phyloP scores from a whole-genome alignment of 2,329 filamentous ascomycete genomes.

The Diplodia corticola region DNA sequence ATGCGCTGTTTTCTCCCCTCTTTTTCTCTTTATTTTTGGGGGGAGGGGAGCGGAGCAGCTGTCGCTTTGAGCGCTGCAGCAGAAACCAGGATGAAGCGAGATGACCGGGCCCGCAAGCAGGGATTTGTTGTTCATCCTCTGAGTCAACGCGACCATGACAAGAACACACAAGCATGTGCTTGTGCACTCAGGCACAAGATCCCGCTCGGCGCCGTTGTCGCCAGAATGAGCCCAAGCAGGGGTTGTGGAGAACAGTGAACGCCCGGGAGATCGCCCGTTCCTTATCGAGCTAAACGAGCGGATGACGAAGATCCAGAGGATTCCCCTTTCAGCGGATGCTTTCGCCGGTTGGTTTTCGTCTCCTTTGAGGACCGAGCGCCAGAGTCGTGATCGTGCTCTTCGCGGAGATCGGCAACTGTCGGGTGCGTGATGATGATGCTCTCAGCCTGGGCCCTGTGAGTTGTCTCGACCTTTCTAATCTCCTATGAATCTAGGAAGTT shows the following conservation, averaged over 20 bases:
- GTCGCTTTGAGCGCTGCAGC: neutral
- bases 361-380: neutral
- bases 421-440: neutral
- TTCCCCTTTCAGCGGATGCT: neutral
- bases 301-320: neutral
- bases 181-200: neutral
- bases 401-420: neutral
- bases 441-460: neutral
- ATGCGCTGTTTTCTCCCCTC: neutral
- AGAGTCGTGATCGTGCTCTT: neutral
- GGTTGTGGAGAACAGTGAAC: neutral
- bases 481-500: neutral
- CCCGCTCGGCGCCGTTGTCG: neutral
- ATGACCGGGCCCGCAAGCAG: neutral
- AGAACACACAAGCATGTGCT: neutral
- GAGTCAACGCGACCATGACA: neutral
- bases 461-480: neutral
- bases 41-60: too few species aligned
- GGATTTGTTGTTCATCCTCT: neutral
- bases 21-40: neutral
- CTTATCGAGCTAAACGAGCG: neutral
- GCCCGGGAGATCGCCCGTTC: conserved; percentile 3
- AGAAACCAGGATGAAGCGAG: neutral
- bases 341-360: neutral
- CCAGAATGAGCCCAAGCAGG: neutral